These are phyloP conservation scores for Cystofilobasidium capitatum DNA, from an alignment of 768 basidiomycete genomes.

Conservation along the genomic window DNA sequence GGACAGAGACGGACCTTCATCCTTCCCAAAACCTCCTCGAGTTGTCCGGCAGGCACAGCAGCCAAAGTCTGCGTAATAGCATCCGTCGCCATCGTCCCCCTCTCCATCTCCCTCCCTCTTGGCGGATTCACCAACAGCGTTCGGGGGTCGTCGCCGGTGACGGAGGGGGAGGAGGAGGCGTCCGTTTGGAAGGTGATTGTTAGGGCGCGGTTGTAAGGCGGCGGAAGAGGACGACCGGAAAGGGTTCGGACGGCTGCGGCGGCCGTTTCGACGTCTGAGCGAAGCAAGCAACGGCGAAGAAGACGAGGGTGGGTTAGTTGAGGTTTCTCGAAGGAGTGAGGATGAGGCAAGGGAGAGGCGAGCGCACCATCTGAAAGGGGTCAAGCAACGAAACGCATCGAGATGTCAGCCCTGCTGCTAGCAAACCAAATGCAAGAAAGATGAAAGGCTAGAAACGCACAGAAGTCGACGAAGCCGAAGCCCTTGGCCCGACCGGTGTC, in stretches of 20 bases:
- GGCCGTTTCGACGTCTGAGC: slow-evolving; percentile 82
- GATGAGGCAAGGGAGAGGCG: neutral
- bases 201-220: slow-evolving; percentile 49
- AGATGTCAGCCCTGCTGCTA: neutral
- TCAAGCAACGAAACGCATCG: neutral
- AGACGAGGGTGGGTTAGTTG: neutral
- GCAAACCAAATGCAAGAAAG: neutral
- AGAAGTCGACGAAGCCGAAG: slow-evolving; percentile 40
- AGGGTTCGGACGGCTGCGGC: slow-evolving; percentile 90
- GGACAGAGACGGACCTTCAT: slow-evolving; percentile 67
- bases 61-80: slow-evolving; percentile 77
- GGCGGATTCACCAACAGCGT: slow-evolving; percentile 57
- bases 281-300: neutral
- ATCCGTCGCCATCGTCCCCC: slow-evolving; percentile 64
- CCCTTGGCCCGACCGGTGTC: slow-evolving; percentile 39
- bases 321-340: neutral
- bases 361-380: slow-evolving; percentile 1
- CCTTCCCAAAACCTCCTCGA: slow-evolving; percentile 90
- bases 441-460: slow-evolving; percentile 29
- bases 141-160: slow-evolving; percentile 50
- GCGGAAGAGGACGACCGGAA: slow-evolving; percentile 76
- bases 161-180: slow-evolving; percentile 19
- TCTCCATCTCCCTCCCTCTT: slow-evolving; percentile 61
- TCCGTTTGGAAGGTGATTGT: slow-evolving; percentile 32
- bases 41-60: slow-evolving; percentile 66